These are phyloP conservation scores for Fusarium duplospermum DNA, from an alignment of 2,329 filamentous ascomycete species.

Conservation along the genomic window DNA sequence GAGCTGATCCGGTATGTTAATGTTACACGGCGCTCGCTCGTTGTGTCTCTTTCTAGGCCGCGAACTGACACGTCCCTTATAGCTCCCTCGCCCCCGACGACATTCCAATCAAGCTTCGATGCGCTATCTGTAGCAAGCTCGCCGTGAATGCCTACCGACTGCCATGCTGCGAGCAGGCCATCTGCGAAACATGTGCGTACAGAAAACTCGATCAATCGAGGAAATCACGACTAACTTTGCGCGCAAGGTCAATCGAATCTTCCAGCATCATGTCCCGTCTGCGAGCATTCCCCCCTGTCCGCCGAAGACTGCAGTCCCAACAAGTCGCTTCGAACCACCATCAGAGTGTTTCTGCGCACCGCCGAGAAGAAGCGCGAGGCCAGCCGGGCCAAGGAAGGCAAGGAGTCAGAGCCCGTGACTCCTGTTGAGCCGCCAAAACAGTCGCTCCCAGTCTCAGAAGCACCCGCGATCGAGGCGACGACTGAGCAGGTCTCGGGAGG, in stretches of 20 bases:
- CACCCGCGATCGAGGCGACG: constrained; percentile 33
- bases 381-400: constrained; percentile 63
- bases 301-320: constrained; percentile 88
- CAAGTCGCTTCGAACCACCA: constrained; percentile 90
- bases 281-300: constrained; percentile 90
- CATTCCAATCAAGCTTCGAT: constrained; percentile 95
- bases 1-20: constrained; percentile 67
- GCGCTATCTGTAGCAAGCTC: constrained; percentile 91
- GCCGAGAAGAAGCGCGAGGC: constrained; percentile 90
- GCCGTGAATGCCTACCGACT: constrained; percentile 91
- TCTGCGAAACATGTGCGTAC: constrained; percentile 83
- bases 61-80: constrained; percentile 29
- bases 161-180: constrained; percentile 94
- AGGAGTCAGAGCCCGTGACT: constrained; percentile 54
- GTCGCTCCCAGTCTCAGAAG: constrained; percentile 43
- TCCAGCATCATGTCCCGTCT: constrained; percentile 87
- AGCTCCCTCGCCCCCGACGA: constrained; percentile 84
- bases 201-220: neutral
- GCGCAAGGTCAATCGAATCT: constrained; percentile 77
- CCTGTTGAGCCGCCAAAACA: constrained; percentile 56
- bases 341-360: constrained; percentile 90
- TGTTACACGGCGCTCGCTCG: constrained; percentile 7
- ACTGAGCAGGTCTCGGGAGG: constrained; percentile 19
- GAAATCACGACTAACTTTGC: constrained; percentile 23
- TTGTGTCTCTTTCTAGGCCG: constrained; percentile 3